phyloP scores from a whole-genome alignment of 495 filamentous ascomycete genomes.

The Cercophora newfieldiana region DNA sequence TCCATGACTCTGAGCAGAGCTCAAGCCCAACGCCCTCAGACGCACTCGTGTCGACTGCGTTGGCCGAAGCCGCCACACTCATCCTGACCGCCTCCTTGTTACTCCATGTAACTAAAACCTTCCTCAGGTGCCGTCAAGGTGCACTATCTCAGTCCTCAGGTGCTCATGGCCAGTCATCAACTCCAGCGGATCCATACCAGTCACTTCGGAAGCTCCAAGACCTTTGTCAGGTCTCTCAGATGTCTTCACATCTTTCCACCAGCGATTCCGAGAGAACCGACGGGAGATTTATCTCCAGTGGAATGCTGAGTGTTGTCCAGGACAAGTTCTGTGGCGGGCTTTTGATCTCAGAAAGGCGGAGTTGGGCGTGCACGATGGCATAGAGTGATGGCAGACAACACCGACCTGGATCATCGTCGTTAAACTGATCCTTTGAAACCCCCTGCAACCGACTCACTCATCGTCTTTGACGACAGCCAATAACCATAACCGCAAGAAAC shows the following conservation, averaged over 20 bases:
- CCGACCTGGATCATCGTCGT: constrained; percentile 6
- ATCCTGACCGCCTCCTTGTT: not conserved
- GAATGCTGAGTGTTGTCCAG: not conserved
- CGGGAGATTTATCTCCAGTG: not conserved
- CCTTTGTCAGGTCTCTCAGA: not conserved
- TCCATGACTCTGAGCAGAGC: not conserved
- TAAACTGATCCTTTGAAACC: constrained; percentile 7
- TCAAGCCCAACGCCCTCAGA: not conserved
- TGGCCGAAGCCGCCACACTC: not conserved
- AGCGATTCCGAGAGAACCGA: not conserved
- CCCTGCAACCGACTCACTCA: not conserved
- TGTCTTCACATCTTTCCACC: not conserved
- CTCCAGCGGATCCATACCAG: not conserved
- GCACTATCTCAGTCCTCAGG: too few relatives aligned
- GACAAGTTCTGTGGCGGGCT: not conserved
- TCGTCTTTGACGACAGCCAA: not conserved
- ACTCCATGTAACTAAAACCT: not conserved
- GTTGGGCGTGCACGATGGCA: not conserved
- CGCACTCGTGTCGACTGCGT: not conserved
- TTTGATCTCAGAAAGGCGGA: not conserved
- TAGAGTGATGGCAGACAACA: not conserved
- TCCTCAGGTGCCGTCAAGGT: not conserved
- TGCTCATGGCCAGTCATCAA: too few relatives aligned
- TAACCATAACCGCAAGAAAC: not conserved
- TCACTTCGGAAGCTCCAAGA: too few relatives aligned